Evolutionary conservation across 140 eudicot genomes (phyloP), one percentile per base, ranked within the genome.

Genomic region (Anethum foeniculum): DNA sequence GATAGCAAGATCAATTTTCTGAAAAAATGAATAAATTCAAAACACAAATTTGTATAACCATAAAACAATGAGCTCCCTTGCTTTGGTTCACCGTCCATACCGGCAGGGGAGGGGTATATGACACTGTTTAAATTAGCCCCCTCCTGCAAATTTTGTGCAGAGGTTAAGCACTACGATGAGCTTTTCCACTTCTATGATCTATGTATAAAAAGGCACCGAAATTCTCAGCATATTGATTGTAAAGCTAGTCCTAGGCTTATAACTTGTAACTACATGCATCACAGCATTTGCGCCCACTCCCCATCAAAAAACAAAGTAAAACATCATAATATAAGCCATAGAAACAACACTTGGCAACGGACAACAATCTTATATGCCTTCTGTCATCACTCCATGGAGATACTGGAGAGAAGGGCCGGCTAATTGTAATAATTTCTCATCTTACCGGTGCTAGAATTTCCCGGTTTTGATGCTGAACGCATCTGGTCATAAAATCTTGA

Each of bases 391-490:
- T 68, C 7, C 74, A 68, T 43, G 43, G n/a, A 68, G 18, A 28
- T 65, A 1, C 30, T 28, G 21, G 25, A 2, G 21, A 11, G 32
- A 62, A 46, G 25, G 38, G 34, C 36, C 72, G 73, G 82, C 85
- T 84, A 89, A 90, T 90, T 82, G 80, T 85, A 43, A 82, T 85
- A 81, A 27, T 85, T 85, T 87, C 97, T 87, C 69, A 27, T 71
- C 64, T 90, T 88, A 54, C 79, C 80, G 60, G 79, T 82, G 79
- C 87, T 84, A 6, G 82, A 85, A 72, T 89, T 89, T 36, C 89
- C 88, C 69, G 82, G 91, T 76, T 90, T 88, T 1, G 97, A 92
- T 46, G 91, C 95, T 71, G 96, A 89, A 75, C 4, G 39, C 23
- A 32, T 32, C 23, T 34, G 74, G 44, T 68, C 44, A 72, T 84